Evolutionary conservation across 371 early-diverging fungal genomes (phyloP), one percentile per base, ranked within the genome.

Genomic region (Apophysomyces trapeziformis): DNA sequence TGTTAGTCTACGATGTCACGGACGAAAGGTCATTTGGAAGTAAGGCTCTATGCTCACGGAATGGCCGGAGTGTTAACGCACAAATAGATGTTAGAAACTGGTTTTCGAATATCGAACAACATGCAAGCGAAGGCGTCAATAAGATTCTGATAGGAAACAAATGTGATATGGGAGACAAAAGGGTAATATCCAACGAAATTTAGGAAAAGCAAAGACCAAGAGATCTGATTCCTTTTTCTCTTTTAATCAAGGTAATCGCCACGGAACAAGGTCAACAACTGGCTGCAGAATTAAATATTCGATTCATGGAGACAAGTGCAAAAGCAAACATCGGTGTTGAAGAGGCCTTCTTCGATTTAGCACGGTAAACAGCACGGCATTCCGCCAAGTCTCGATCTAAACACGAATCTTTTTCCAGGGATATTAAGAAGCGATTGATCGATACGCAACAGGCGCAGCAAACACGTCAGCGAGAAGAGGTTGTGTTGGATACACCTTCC

Each of bases 121-220:
- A 97, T 80, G 99, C 98, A 37, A 92, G 89, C 71, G 95, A 96
- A 79, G 95, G 95, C 43, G 98, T 98, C 61, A 95, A 98, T 88
- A 96, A 98, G 85, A 90, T 99, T 47, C 79, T 99, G 65, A 94
- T 99, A 74, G 99, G 99, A 62, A 99, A 99, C 89, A 99, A 99
- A 80, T 91, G 95, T 74, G 99, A 99, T 85, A 88, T 95, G 80
- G 89, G 85, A 65, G 93, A 90, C 57, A 94, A 95, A 78, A 91
- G 95, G 81, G 92, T 89, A 66, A 26, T 87, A 86, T 13, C 78
- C 78, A 7, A 18, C 46, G 47, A 26, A 26, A 26, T 26, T 26
- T 26, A 26, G 32, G 32, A 26, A 26, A 26, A 26, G 32, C 32
- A 26, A 26, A 26, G 32, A 26, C 32, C 32, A 26, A 26, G 32